A percentile compares a stretch with the other conserved stretches of the same genome.
These are phyloP conservation scores for Handroanthus guayacan DNA, from an alignment of 257 asterid species.

Conservation along the genomic window DNA sequence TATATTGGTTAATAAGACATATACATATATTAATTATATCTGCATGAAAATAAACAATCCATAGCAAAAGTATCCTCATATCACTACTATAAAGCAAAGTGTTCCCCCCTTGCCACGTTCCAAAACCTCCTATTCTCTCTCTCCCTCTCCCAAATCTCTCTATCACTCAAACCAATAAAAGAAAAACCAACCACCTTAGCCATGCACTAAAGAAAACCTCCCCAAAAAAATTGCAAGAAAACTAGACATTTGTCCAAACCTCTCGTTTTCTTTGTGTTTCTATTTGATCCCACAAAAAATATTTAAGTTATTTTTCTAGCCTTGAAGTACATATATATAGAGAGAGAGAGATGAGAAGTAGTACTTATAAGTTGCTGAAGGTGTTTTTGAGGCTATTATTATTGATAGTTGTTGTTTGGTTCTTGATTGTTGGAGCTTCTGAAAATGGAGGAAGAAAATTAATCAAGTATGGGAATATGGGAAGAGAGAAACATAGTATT, in stretches of 20 bases:
- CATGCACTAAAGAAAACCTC: conserved; percentile 40
- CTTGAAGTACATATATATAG: not conserved
- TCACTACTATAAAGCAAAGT: conserved; percentile 50
- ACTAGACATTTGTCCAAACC: conserved; percentile 21
- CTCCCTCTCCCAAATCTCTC: conserved; percentile 43
- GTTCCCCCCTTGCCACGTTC: conserved; percentile 58
- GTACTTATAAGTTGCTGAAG: conserved; percentile 34
- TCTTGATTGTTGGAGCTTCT: conserved; percentile 42
- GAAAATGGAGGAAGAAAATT: conserved; percentile 35
- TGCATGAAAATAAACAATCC: conserved; percentile 59
- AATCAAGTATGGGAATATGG: conserved; percentile 8
- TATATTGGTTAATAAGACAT: not conserved
- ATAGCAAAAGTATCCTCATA: conserved; percentile 32
- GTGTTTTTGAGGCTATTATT: conserved; percentile 42
- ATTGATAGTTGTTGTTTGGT: conserved; percentile 43
- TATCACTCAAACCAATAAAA: conserved; percentile 58
- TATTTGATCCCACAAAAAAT: not conserved
- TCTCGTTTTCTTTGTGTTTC: not conserved
- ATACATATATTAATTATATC: conserved; percentile 1
- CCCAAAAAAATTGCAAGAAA: not conserved
- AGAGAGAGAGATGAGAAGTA: conserved; percentile 39
- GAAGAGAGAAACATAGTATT: conserved; percentile 1
- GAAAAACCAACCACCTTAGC: conserved; percentile 51
- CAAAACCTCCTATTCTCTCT: not conserved
- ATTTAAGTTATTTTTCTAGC: not conserved